Evolutionary conservation across 2,329 filamentous ascomycete species (phyloP).

Genomic region (Lithohypha guttulata): DNA sequence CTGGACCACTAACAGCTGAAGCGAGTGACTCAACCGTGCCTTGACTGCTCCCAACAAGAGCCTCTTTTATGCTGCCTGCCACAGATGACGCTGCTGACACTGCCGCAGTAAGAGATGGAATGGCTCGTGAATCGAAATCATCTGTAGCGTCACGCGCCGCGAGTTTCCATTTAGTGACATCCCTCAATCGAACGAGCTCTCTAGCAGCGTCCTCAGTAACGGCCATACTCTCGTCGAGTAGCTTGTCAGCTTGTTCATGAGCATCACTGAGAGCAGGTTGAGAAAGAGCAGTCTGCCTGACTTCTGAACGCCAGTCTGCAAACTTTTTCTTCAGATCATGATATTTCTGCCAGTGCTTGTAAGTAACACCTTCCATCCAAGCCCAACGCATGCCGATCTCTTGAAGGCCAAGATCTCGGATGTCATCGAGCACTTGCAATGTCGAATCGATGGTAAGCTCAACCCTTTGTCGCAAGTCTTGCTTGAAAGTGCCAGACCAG

Average conservation of each 20-base stretch:
- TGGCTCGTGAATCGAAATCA: conserved; percentile 62
- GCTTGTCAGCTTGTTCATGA: conserved; percentile 53
- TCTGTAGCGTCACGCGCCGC: conserved; percentile 61
- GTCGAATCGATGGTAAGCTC: conserved; percentile 66
- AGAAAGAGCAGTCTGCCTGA: conserved; percentile 62
- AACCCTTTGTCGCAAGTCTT: conserved; percentile 58
- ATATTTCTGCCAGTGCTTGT: conserved; percentile 95
- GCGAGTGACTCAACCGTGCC: conserved; percentile 28
- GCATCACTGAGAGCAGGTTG: conserved; percentile 62
- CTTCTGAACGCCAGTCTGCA: conserved; percentile 71
- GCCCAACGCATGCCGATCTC: conserved; percentile 91
- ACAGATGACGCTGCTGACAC: conserved; percentile 26
- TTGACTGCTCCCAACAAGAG: conserved; percentile 24
- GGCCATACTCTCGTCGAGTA: conserved; percentile 71
- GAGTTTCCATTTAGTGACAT: conserved; percentile 77
- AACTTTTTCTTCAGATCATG: conserved; percentile 76
- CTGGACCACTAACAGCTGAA: conserved; percentile 9
- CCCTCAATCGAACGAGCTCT: conserved; percentile 70
- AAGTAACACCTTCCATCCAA: conserved; percentile 88
- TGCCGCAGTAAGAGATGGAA: conserved; percentile 42
- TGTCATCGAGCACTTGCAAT: conserved; percentile 69
- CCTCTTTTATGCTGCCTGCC: conserved; percentile 19
- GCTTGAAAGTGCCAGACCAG: conserved; percentile 65
- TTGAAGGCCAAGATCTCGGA: conserved; percentile 73
- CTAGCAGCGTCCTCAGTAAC: conserved; percentile 67